Conservation (phyloP, 371 early-diverging fungal genomes). For the Apophysomyces variabilis region DNA sequence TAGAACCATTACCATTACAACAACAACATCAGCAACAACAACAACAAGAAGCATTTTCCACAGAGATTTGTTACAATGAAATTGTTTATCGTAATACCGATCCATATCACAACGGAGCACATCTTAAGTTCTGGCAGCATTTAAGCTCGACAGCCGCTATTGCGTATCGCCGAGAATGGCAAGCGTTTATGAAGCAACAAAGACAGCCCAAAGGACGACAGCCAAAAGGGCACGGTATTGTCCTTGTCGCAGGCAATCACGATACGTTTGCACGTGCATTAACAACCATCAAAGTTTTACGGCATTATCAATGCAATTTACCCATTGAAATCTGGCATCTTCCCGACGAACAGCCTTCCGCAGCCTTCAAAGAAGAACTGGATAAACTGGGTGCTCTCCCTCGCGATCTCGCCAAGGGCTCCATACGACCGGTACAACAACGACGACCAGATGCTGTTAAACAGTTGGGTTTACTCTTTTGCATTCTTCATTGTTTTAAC, state of each 20-base stretch:
- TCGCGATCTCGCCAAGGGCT: conserved; percentile 33
- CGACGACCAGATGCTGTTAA: conserved; percentile 38
- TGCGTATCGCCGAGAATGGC: conserved; percentile 34
- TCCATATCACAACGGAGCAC: conserved; percentile 45
- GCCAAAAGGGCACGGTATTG: conserved; percentile 36
- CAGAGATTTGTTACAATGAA: conserved; percentile 19
- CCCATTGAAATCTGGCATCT: conserved; percentile 51
- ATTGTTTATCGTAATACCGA: conserved; percentile 38
- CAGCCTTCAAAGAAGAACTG: conserved; percentile 12
- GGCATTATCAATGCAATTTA: conserved; percentile 30
- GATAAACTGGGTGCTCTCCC: conserved; percentile 22
- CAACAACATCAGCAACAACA: not conserved
- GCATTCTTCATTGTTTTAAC: not conserved
- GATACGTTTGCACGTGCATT: conserved; percentile 44
- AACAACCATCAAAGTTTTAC: conserved; percentile 35
- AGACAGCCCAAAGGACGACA: not conserved
- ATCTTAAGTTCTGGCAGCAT: conserved; percentile 36
- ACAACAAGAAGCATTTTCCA: not conserved
- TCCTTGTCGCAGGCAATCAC: conserved; percentile 47
- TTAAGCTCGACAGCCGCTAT: conserved; percentile 19
- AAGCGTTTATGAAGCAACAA: conserved; percentile 30
- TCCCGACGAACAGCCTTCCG: conserved; percentile 38
- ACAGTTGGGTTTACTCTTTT: conserved; percentile 32
- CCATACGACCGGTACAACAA: conserved; percentile 31
- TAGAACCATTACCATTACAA: not conserved